Evolutionary conservation across 257 asterid species (phyloP), one percentile per base, ranked within the genome.

Genomic region (Leptodermis oblonga): DNA sequence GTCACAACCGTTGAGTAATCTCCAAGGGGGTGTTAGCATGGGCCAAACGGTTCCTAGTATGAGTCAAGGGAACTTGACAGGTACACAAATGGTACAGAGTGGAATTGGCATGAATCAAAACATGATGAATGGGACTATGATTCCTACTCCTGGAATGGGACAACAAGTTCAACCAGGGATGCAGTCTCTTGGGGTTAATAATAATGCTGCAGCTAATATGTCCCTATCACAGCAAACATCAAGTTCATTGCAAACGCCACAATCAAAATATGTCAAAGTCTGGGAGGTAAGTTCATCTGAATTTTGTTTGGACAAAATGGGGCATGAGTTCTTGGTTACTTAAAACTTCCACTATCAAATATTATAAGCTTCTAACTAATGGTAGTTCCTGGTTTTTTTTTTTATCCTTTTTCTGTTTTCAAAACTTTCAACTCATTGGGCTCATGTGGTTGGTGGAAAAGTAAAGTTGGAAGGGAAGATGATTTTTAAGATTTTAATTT

Each of bases 231-330:
- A 88, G 86, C 97, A 83, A 81, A 73, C 96, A 31, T 74, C 92
- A 53, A 81, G 77, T 79, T 70, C 84, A 51, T 65, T 86, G 67
- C 93, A 81, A 75, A 56, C 97, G 39, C 83, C 96, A 54, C 96
- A 87, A 55, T 87, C 96, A 54, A 85, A 85, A 74, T 93, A 86
- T 58, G 81, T 90, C 42, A 83, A 83, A 86, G 88, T 90, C 79
- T 93, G 98, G 98, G 98, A 93, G 98, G 98, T 93, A 88, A 73
- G 65, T 23, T 55, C 14, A 70, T 20, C 52, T 26, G 25, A 41
- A 31, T 3, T 41, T 22, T 45, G 45, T 46, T 20, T 20, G 65
- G 42, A 28, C n/a, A 20, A 33, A n/a, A 18, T 8, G 4, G 2
- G 18, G 25, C 3, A 11, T 49, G 55, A 41, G 37, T n/a, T 62